A percentile compares a stretch with the other conserved stretches of the same genome.
Conservation (phyloP, 352 stramenopile species). For the Phytophthora constricta region DNA sequence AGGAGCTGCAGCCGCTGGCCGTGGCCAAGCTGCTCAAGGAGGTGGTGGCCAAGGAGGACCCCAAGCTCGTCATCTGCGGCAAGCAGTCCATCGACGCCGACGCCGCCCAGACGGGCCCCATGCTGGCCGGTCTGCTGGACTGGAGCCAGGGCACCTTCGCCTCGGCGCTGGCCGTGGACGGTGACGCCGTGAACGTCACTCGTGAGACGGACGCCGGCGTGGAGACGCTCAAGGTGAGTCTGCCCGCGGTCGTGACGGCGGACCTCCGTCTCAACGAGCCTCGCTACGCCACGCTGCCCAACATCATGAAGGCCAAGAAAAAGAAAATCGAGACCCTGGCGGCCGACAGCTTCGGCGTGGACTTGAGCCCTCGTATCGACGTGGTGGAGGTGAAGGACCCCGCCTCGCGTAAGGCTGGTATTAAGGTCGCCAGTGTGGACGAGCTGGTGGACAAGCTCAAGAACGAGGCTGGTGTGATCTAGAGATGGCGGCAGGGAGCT, state of each 20-base stretch:
- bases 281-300: constrained; percentile 98
- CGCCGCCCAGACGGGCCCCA: constrained; percentile 89
- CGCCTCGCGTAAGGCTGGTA: constrained; percentile 92
- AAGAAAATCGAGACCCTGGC: constrained; percentile 89
- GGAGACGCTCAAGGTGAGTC: constrained; percentile 84
- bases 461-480: constrained; percentile 93
- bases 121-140: constrained; percentile 97
- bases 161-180: constrained; percentile 86
- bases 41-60: constrained; percentile 93
- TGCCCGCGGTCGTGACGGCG: constrained; percentile 97
- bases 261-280: constrained; percentile 99
- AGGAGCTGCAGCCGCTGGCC: constrained; percentile 97
- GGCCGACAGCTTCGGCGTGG: constrained; percentile 76
- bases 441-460: constrained; percentile 97
- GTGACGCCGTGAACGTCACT: constrained; percentile 80
- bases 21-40: constrained; percentile 97
- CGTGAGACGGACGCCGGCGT: constrained; percentile 96
- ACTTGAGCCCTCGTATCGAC: constrained; percentile 76
- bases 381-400: constrained; percentile 93
- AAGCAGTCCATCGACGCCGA: constrained; percentile 97
- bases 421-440: constrained; percentile 95
- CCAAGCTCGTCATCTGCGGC: constrained; percentile 96
- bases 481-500: constrained; percentile 27
- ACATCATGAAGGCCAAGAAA: constrained; percentile 99
- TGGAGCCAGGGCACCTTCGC: constrained; percentile 98